phyloP scores from a whole-genome alignment of 805 yeast species.

The Metschnikowia hibisci region DNA sequence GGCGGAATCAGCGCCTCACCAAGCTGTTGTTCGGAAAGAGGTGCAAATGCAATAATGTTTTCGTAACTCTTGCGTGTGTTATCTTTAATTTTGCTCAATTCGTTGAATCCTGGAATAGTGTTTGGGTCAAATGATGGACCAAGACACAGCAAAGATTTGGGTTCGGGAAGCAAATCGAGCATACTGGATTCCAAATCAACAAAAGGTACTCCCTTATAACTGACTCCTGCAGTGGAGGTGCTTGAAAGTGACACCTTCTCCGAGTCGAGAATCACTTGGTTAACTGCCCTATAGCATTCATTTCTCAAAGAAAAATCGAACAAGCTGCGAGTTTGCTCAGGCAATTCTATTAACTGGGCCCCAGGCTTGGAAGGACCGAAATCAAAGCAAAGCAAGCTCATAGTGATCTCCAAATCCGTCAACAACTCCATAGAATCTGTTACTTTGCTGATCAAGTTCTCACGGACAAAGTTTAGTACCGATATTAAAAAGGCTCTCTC shows the following conservation, averaged over 20 bases:
- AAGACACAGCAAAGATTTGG: neutral
- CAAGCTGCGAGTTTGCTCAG: conserved; percentile 50
- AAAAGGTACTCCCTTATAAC: conserved; percentile 8
- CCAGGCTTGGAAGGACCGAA: conserved; percentile 31
- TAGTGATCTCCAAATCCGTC: conserved; percentile 72
- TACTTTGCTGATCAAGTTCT: conserved; percentile 58
- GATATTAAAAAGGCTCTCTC: conserved; percentile 50
- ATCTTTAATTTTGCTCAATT: neutral
- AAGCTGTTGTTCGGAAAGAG: conserved; percentile 1
- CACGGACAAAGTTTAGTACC: conserved; percentile 57
- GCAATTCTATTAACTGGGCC: conserved; percentile 43
- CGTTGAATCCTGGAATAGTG: conserved; percentile 1
- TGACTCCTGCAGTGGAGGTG: conserved; percentile 5
- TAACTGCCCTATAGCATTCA: conserved; percentile 67
- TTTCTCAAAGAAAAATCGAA: conserved; percentile 58
- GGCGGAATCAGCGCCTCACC: neutral
- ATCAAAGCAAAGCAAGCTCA: conserved; percentile 69
- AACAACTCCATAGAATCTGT: conserved; percentile 55
- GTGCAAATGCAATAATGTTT: conserved; percentile 8
- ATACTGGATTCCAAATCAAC: conserved; percentile 5
- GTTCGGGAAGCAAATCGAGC: conserved; percentile 2
- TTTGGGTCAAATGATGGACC: neutral
- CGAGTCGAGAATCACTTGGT: conserved; percentile 54
- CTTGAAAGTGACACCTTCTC: conserved; percentile 5
- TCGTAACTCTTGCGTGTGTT: conserved; percentile 4